Conservation (phyloP, 1,139 yeast genomes). For the Diutina sp. region DNA sequence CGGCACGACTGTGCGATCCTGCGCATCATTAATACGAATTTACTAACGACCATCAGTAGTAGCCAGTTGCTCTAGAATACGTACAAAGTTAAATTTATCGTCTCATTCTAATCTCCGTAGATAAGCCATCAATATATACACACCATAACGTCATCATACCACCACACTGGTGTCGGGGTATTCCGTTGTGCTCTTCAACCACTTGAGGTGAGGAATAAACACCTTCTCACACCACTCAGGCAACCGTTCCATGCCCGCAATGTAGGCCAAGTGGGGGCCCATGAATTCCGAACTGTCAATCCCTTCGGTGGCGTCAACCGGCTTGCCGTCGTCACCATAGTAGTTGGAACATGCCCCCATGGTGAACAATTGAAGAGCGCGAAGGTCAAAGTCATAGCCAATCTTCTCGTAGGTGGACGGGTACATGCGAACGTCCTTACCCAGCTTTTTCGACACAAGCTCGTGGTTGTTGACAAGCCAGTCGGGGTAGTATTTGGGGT, state of each 20-base stretch:
- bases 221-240: conserved; percentile 21
- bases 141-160: background rate
- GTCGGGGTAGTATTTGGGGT: conserved; percentile 47
- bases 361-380: conserved; percentile 23
- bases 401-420: conserved; percentile 24
- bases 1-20: too few species aligned
- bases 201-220: conserved; percentile 24
- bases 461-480: conserved; percentile 33
- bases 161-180: background rate
- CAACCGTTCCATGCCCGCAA: background rate
- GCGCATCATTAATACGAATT: too few species aligned
- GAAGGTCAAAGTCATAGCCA: conserved; percentile 41
- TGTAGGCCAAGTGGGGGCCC: background rate
- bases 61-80: too few species aligned
- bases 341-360: conserved; percentile 24
- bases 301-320: background rate
- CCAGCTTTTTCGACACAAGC: conserved; percentile 5
- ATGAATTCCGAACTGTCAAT: background rate
- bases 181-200: conserved; percentile 20
- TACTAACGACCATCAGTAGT: background rate
- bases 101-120: background rate
- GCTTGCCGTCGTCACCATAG: background rate
- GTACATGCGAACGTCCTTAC: conserved; percentile 35
- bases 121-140: background rate
- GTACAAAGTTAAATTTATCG: too few species aligned